phyloP scores from a whole-genome alignment of 148 eudicot species.

The Simmondsia chinensis region DNA sequence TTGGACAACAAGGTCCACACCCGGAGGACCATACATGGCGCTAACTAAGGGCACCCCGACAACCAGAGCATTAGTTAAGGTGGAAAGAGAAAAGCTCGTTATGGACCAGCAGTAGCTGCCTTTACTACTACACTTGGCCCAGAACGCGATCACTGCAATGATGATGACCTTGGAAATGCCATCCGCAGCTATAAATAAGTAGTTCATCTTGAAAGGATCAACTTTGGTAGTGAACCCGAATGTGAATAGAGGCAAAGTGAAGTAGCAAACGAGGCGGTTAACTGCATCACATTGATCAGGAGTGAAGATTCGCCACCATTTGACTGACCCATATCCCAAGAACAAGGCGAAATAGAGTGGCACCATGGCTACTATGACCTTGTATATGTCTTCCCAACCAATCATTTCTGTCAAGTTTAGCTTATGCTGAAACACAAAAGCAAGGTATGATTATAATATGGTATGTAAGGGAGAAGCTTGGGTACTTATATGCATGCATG shows the following conservation, averaged over 20 bases:
- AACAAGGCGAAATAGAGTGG: constrained; percentile 70
- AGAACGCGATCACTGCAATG: constrained; percentile 35
- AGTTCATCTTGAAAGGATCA: constrained; percentile 64
- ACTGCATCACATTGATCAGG: constrained; percentile 61
- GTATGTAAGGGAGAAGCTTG: not conserved
- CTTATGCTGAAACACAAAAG: not conserved
- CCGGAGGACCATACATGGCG: constrained; percentile 62
- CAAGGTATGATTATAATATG: not conserved
- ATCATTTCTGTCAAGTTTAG: constrained; percentile 26
- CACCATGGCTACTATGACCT: constrained; percentile 63
- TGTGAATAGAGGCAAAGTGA: constrained; percentile 67
- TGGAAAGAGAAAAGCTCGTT: constrained; percentile 58
- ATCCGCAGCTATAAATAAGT: constrained; percentile 50
- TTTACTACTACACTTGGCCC: constrained; percentile 59
- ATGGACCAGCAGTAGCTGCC: constrained; percentile 76
- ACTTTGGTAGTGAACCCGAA: constrained; percentile 68
- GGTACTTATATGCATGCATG: not conserved
- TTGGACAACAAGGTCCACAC: constrained; percentile 62
- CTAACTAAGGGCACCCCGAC: constrained; percentile 60
- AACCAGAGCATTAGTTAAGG: constrained; percentile 57
- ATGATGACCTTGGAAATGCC: constrained; percentile 58
- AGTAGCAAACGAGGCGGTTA: constrained; percentile 55
- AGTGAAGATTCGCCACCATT: constrained; percentile 59
- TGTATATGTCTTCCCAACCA: constrained; percentile 62
- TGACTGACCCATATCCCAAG: constrained; percentile 66